These are phyloP conservation scores for Ophiostoma sp. DNA, from an alignment of 2,329 filamentous ascomycete species.

Conservation along the genomic window DNA sequence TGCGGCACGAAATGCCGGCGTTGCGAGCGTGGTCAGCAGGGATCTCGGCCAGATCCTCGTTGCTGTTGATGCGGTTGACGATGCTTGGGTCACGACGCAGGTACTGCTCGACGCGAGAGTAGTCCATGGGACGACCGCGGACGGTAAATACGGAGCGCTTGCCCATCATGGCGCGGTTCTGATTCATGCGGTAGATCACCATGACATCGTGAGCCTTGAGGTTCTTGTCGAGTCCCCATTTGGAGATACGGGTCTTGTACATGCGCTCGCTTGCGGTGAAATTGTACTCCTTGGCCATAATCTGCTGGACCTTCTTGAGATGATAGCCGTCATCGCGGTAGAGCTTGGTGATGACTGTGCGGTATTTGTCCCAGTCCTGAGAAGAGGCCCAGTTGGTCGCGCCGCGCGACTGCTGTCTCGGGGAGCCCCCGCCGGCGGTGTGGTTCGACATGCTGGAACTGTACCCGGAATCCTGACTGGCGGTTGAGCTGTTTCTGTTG, in stretches of 20 bases:
- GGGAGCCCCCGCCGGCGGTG: not conserved
- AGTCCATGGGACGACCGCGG: conserved; percentile 31
- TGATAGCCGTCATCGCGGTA: conserved; percentile 30
- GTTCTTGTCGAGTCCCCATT: conserved; percentile 35
- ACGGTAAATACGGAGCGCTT: conserved; percentile 31
- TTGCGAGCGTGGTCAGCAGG: conserved; percentile 28
- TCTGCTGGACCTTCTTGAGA: conserved; percentile 31
- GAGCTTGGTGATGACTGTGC: conserved; percentile 30
- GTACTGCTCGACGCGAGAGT: conserved; percentile 31
- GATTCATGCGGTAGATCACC: conserved; percentile 30
- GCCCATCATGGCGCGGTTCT: conserved; percentile 29
- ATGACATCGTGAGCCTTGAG: conserved; percentile 33
- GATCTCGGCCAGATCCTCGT: conserved; percentile 26
- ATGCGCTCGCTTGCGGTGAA: conserved; percentile 34
- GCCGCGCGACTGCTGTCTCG: not conserved
- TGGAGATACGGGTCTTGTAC: conserved; percentile 35
- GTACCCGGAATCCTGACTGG: conserved; percentile 3
- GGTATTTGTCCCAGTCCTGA: conserved; percentile 32
- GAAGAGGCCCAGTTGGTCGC: not conserved
- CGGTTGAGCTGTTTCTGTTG: conserved; percentile 2
- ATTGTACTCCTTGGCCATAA: conserved; percentile 30
- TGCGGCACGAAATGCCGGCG: conserved; percentile 11
- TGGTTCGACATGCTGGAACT: conserved; percentile 1
- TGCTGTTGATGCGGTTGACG: conserved; percentile 25
- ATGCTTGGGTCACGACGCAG: conserved; percentile 31